Base-by-base conservation (phyloP, 768 basidiomycete species). In the Xerocomellus intermedius region DNA sequence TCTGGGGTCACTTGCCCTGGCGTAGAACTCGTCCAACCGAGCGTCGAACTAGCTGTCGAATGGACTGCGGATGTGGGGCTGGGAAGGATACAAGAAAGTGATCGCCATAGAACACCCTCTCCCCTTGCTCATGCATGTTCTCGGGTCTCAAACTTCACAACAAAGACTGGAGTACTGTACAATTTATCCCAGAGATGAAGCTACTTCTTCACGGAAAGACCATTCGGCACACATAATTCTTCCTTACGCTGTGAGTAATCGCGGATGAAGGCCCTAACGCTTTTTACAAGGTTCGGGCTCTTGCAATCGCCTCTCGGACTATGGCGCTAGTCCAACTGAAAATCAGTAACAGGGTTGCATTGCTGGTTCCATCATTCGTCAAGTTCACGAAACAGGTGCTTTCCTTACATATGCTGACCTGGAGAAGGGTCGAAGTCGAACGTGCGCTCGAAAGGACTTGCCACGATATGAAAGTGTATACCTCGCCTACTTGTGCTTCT, bases 1-100 rank as follows among this genome's bases (percentile, higher is more conserved):
- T 85, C 30, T 95, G 93, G 84, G 94, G 92, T 0, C 79, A 73
- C 28, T 61, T 95, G n/a, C 76, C 85, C 0, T 97, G 94, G 94
- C 73, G 79, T 42, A 73, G 79, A 32, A 7, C 77, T 97, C 26
- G 80, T 97, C 21, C 73, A 82, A 64, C 92, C 93, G 0, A 84
- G 80, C 32, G 82, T 84, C 8, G 70, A 82, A 8, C 74, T 98
- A 5, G 92, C 94, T 3, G 69, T 73, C 30, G 89, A 88, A 5
- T 94, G 90, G 89, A 75, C 74, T 39, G 87, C 94, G 33, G 84
- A 86, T 5, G 73, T 66, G 45, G 93, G 94, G 71, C 76, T 96
- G n/a, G 46, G 24, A 5, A 76, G 92, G 38, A 82, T 95, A 44
- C 77, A 83, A 52, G 86, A 86, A 65, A 62, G 79, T 63, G 32